These are phyloP conservation scores for Shiraia sp. DNA, from an alignment of 2,329 filamentous ascomycete genomes.

Conservation along the genomic window DNA sequence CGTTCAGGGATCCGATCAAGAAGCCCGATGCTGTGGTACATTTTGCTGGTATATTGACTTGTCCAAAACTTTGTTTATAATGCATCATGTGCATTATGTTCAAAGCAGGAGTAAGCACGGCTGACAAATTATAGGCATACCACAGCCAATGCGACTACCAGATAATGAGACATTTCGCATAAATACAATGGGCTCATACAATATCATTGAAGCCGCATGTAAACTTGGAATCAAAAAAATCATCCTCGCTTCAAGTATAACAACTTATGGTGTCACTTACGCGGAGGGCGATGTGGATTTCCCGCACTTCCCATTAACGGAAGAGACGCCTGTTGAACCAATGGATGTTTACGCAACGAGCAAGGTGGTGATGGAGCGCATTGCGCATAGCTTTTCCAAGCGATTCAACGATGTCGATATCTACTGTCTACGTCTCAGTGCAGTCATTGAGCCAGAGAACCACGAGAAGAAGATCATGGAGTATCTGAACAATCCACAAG, in stretches of 20 bases:
- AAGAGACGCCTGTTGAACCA: slow-evolving; percentile 60
- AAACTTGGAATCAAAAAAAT: slow-evolving; percentile 65
- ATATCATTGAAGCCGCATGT: slow-evolving; percentile 64
- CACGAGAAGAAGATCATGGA: slow-evolving; percentile 55
- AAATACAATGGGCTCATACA: slow-evolving; percentile 50
- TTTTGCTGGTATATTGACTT: slow-evolving; percentile 52
- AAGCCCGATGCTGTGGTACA: slow-evolving; percentile 64
- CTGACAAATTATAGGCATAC: slow-evolving; percentile 43
- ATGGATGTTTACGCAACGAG: slow-evolving; percentile 64
- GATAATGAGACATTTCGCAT: slow-evolving; percentile 61
- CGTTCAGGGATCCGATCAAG: slow-evolving; percentile 39
- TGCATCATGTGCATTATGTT: too few relatives aligned
- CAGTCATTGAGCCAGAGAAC: slow-evolving; percentile 62
- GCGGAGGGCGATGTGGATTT: slow-evolving; percentile 61
- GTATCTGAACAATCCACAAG: slow-evolving; percentile 53
- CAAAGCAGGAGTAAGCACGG: too few relatives aligned
- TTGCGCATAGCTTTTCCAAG: slow-evolving; percentile 58
- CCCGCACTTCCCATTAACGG: slow-evolving; percentile 61
- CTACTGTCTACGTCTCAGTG: slow-evolving; percentile 62
- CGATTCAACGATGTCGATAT: slow-evolving; percentile 59
- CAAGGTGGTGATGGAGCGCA: slow-evolving; percentile 62
- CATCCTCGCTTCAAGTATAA: slow-evolving; percentile 61
- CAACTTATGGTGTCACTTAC: slow-evolving; percentile 62
- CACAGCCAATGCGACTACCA: slow-evolving; percentile 63
- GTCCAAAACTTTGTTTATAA: too few relatives aligned